Evolutionary conservation across 1,284 basidiomycete genomes (phyloP).

Genomic region (Ceratobasidium sp.): DNA sequence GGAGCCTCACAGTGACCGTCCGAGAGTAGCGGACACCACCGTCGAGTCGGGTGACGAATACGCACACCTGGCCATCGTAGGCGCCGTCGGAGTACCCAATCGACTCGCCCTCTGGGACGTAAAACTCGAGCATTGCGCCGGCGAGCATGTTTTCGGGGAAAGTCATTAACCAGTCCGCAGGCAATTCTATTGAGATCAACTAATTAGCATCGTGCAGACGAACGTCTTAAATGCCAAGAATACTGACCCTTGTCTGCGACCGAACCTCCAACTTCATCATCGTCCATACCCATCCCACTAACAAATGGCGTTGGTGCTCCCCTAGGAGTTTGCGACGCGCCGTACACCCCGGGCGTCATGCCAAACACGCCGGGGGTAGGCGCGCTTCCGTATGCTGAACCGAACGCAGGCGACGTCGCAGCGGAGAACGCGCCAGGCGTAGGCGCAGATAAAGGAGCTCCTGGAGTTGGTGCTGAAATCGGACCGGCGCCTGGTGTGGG

Average conservation of each 20-base stretch:
- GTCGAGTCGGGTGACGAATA: slow-evolving; percentile 38
- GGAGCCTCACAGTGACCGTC: slow-evolving; percentile 37
- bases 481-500: slow-evolving; percentile 48
- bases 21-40: slow-evolving; percentile 18
- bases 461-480: slow-evolving; percentile 55
- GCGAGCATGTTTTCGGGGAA: slow-evolving; percentile 40
- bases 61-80: slow-evolving; percentile 27
- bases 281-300: slow-evolving; percentile 28
- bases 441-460: slow-evolving; percentile 53
- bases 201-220: not conserved
- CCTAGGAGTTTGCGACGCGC: slow-evolving; percentile 57
- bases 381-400: slow-evolving; percentile 53
- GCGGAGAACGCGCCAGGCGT: slow-evolving; percentile 57
- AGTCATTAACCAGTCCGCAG: slow-evolving; percentile 57
- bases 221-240: not conserved
- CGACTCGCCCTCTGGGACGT: slow-evolving; percentile 37
- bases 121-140: slow-evolving; percentile 41
- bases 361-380: slow-evolving; percentile 63
- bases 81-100: slow-evolving; percentile 24
- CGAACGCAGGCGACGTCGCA: slow-evolving; percentile 50
- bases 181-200: slow-evolving; percentile 49
- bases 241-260: slow-evolving; percentile 45
- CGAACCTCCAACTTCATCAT: slow-evolving; percentile 46
- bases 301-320: slow-evolving; percentile 63
- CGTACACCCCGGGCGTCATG: slow-evolving; percentile 60